These are phyloP conservation scores for Oligophagozyma castellii DNA, from an alignment of 1,139 yeast species.

Conservation along the genomic window DNA sequence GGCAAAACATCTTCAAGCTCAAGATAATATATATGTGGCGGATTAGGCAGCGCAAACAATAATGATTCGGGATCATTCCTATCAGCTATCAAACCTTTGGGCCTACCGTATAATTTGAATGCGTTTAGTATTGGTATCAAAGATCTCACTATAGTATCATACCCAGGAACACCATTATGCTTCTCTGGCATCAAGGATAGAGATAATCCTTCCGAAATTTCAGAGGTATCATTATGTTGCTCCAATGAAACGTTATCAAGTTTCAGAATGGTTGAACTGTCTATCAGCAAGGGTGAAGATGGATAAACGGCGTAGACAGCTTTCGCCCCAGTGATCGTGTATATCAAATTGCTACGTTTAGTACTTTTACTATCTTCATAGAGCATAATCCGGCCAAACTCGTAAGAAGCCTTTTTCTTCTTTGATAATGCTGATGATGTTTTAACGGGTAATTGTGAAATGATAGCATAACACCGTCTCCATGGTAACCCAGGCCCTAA, in stretches of 20 bases:
- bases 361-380: slow-evolving; percentile 51
- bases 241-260: slow-evolving; percentile 47
- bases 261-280: slow-evolving; percentile 77
- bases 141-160: slow-evolving; percentile 80
- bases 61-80: slow-evolving; percentile 66
- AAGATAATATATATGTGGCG: slow-evolving; percentile 75
- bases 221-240: too few species aligned
- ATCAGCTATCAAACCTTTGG: slow-evolving; percentile 75
- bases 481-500: slow-evolving; percentile 98
- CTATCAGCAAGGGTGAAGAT: slow-evolving; percentile 63
- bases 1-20: slow-evolving; percentile 39
- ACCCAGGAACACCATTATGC: slow-evolving; percentile 86
- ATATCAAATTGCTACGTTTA: slow-evolving; percentile 57
- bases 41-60: slow-evolving; percentile 79
- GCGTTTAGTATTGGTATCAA: slow-evolving; percentile 75
- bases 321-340: slow-evolving; percentile 55
- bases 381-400: slow-evolving; percentile 38
- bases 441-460: slow-evolving; percentile 44
- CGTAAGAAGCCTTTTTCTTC: slow-evolving; percentile 33
- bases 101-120: slow-evolving; percentile 82
- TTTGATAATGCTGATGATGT: too few species aligned
- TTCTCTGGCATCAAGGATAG: slow-evolving; percentile 87
- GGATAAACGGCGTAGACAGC: slow-evolving; percentile 92
- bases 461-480: slow-evolving; percentile 88
- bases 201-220: too few species aligned